phyloP scores from a whole-genome alignment of 257 asterid genomes.

The Orobanche coerulescens region DNA sequence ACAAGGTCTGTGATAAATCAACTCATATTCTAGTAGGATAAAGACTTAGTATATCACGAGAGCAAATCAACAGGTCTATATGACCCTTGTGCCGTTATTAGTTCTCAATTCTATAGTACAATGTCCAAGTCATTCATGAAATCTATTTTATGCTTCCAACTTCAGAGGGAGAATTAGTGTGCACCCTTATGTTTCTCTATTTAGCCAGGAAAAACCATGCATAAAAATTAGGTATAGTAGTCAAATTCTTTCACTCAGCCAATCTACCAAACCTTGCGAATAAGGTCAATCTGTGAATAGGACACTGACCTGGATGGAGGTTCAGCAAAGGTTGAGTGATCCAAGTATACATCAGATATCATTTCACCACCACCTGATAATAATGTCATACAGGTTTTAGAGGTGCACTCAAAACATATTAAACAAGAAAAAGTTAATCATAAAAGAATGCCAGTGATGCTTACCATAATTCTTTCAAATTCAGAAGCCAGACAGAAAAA shows the following conservation, averaged over 20 bases:
- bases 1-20: too few relatives aligned
- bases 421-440: background rate
- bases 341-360: conserved; percentile 87
- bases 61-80: too few relatives aligned
- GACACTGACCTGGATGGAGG: conserved; percentile 84
- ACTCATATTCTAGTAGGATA: too few relatives aligned
- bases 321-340: conserved; percentile 91
- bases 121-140: too few relatives aligned
- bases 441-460: conserved; percentile 7
- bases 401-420: background rate
- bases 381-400: conserved; percentile 18
- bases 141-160: too few relatives aligned
- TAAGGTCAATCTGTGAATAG: background rate
- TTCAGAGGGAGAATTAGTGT: too few relatives aligned
- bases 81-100: too few relatives aligned
- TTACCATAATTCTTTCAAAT: background rate
- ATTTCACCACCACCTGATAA: conserved; percentile 94
- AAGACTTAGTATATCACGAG: too few relatives aligned
- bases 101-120: too few relatives aligned
- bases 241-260: background rate
- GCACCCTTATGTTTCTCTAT: too few relatives aligned
- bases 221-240: too few relatives aligned
- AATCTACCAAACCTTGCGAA: background rate
- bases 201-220: too few relatives aligned
- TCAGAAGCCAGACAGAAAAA: conserved; percentile 8